These are phyloP conservation scores for Cadophora malorum DNA, from an alignment of 2,329 filamentous ascomycete species.

Conservation along the genomic window DNA sequence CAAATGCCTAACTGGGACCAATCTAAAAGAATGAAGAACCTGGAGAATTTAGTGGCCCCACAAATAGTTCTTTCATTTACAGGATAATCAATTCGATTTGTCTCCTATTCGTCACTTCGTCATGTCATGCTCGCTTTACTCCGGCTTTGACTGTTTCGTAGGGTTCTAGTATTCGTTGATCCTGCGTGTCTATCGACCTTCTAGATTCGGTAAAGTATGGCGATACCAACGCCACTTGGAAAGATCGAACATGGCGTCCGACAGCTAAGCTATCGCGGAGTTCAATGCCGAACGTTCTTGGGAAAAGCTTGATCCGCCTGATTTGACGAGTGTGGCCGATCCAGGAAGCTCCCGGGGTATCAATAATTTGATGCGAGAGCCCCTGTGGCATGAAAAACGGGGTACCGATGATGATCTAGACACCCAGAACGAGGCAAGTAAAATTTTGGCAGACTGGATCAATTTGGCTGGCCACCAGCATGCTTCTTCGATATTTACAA, in stretches of 20 bases:
- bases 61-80: not conserved
- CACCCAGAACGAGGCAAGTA: not conserved
- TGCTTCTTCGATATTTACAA: not conserved
- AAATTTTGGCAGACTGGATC: not conserved
- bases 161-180: not conserved
- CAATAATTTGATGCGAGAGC: not conserved
- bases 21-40: not conserved
- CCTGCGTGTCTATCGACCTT: not conserved
- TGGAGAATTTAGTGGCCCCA: not conserved
- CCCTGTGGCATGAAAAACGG: not conserved
- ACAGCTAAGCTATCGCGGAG: not conserved
- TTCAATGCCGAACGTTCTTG: not conserved
- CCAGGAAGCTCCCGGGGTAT: not conserved
- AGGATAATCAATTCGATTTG: no score
- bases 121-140: not conserved
- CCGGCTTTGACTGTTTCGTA: no score
- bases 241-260: not conserved
- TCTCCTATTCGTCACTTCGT: no score
- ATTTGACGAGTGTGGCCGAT: not conserved
- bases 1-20: not conserved
- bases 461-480: not conserved
- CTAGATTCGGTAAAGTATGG: not conserved
- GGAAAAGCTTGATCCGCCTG: slow-evolving; percentile 4
- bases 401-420: not conserved
- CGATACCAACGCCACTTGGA: not conserved